Base-by-base conservation (phyloP, 208 protist genomes). In the Novymonas esmeraldas region DNA sequence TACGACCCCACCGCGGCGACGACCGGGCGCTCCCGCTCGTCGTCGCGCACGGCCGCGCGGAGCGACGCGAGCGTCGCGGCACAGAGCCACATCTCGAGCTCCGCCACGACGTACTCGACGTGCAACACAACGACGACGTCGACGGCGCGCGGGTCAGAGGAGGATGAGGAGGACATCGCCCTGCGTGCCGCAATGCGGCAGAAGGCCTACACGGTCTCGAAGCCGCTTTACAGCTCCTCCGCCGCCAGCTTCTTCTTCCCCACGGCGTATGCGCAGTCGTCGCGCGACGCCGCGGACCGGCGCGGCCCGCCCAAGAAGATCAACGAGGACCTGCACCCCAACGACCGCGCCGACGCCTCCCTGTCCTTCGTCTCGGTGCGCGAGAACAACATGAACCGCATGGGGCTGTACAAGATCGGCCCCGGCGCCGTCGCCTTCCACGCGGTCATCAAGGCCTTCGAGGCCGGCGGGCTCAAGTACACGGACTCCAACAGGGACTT, bases 341-440 rank as follows among this genome's bases (percentile, higher is more conserved):
- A 78, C 58, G 90, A 95, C 59, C 73, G 90, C 13, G 48, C 68
- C n/a, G 13, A 81, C 57, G 38, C 92, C 46, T 58, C 66, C 16
- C 55, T 89, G n/a, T 67, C 72, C 28, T 86, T 59, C 42, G 51
- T 93, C 13, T 64, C 70, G 22, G 63, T 94, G 48, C 85, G 95
- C 51, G 81, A 89, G 64, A 82, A 91, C 34, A 95, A 95, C 65
- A 72, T 93, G 11, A 90, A 92, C 38, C 82, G 88, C 16, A 91
- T 94, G 83, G 81, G 78, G n/a, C 64, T 97, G 29, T 97, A 86
- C 75, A 96, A 96, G 73, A 90, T 97, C 50, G 93, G 90, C 48
- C 90, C 90, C 24, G 90, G 89, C 45, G 93, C 87, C n/a, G 93
- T 97, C 39, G 89, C 90, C 31, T 97, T 97, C 76, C 84, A 82